A percentile compares a stretch with the other conserved stretches of the same genome.
Evolutionary conservation across 208 protist species (phyloP).

Genomic region (Leptomonas seymouri): DNA sequence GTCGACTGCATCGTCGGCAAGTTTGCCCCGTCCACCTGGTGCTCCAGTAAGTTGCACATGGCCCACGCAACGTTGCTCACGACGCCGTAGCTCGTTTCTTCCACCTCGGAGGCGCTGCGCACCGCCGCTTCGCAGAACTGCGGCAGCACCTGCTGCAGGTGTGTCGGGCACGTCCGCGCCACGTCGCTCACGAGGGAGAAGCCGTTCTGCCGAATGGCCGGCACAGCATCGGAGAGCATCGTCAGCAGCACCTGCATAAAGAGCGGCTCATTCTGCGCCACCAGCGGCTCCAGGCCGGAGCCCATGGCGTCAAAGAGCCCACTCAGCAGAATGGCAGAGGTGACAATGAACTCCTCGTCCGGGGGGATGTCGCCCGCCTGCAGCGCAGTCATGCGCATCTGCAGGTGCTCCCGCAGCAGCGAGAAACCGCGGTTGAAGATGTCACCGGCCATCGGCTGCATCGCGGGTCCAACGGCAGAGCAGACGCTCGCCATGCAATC

Average conservation of each 20-base stretch:
- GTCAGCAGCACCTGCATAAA: constrained; percentile 62
- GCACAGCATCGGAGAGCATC: constrained; percentile 57
- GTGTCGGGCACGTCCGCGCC: constrained; percentile 44
- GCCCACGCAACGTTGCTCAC: constrained; percentile 85
- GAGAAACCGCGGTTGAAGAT: constrained; percentile 75
- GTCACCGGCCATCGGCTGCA: constrained; percentile 74
- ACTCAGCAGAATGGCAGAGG: constrained; percentile 69
- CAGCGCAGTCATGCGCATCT: constrained; percentile 41
- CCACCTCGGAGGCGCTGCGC: constrained; percentile 44
- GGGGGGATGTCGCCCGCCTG: constrained; percentile 40
- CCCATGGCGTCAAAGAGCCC: constrained; percentile 85
- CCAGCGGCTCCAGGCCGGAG: constrained; percentile 58
- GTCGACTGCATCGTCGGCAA: constrained; percentile 50
- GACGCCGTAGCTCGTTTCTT: constrained; percentile 56
- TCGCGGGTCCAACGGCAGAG: constrained; percentile 53
- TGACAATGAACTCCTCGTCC: constrained; percentile 81
- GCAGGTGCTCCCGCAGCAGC: constrained; percentile 58
- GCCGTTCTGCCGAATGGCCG: constrained; percentile 65
- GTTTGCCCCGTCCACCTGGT: constrained; percentile 59
- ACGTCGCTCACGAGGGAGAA: constrained; percentile 83
- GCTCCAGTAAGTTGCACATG: constrained; percentile 77
- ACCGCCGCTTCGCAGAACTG: constrained; percentile 51
- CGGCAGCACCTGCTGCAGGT: constrained; percentile 54
- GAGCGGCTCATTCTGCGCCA: constrained; percentile 47
- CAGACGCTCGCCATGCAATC: constrained; percentile 80